Conservation (phyloP, 345 rosid species). For the Populus simonii region DNA sequence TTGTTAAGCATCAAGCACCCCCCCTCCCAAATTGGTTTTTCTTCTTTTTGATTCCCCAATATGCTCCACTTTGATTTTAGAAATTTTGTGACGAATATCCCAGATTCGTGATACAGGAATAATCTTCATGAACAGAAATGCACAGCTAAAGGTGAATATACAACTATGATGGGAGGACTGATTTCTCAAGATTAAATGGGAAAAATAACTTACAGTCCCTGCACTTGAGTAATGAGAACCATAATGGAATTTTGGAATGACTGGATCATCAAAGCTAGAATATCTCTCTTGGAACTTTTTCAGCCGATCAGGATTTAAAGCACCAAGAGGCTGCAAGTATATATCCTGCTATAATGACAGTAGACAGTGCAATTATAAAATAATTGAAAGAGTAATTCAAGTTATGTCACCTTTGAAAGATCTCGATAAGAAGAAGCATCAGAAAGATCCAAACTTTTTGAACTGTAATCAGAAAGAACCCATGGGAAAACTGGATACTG, state of each 20-base stretch:
- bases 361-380: slow-evolving; percentile 12
- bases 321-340: slow-evolving; percentile 90
- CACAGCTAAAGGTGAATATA: neutral
- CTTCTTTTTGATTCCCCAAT: neutral
- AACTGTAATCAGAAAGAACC: slow-evolving; percentile 83
- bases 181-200: slow-evolving; percentile 10
- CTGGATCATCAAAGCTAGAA: slow-evolving; percentile 94
- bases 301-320: slow-evolving; percentile 76
- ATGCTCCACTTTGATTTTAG: neutral
- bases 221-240: slow-evolving; percentile 99
- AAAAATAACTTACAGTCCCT: slow-evolving; percentile 69
- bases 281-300: slow-evolving; percentile 90
- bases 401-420: slow-evolving; percentile 77
- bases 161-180: neutral
- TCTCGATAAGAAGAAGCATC: slow-evolving; percentile 86
- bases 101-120: neutral
- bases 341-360: slow-evolving; percentile 20
- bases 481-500: slow-evolving; percentile 99
- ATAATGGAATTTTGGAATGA: slow-evolving; percentile 97
- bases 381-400: slow-evolving; percentile 26
- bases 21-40: neutral
- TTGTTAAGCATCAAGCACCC: neutral
- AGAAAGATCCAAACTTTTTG: slow-evolving; percentile 73
- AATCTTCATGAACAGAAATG: neutral
- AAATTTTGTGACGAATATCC: neutral